phyloP scores from a whole-genome alignment of 176 grass and related monocot genomes.

The Secale cereale region DNA sequence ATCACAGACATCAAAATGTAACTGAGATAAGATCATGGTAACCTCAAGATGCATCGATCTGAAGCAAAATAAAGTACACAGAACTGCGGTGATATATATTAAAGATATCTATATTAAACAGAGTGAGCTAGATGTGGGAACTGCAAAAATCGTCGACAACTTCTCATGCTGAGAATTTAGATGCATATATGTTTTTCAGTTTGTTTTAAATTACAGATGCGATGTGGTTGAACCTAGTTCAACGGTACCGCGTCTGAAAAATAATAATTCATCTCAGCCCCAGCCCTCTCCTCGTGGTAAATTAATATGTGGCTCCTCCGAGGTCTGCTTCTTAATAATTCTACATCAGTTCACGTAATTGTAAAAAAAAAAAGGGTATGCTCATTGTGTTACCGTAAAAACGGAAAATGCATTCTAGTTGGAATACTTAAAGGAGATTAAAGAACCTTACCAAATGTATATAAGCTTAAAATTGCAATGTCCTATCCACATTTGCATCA shows the following conservation, averaged over 20 bases:
- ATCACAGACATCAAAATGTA: background rate
- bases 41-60: background rate
- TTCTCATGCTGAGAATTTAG: too few species aligned
- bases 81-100: background rate
- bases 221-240: too few species aligned
- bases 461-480: background rate
- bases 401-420: background rate
- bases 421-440: background rate
- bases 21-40: background rate
- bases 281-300: background rate
- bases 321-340: background rate
- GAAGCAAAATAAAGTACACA: background rate
- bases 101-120: background rate
- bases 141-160: too few species aligned
- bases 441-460: background rate
- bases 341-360: background rate
- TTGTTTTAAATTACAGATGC: too few species aligned
- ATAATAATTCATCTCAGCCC: background rate
- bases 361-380: background rate
- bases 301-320: background rate
- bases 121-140: too few species aligned
- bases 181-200: too few species aligned
- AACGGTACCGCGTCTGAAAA: too few species aligned
- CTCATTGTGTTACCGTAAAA: background rate
- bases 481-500: background rate